Base-by-base conservation (phyloP, 345 rosid genomes). In the Bruguiera parviflora region DNA sequence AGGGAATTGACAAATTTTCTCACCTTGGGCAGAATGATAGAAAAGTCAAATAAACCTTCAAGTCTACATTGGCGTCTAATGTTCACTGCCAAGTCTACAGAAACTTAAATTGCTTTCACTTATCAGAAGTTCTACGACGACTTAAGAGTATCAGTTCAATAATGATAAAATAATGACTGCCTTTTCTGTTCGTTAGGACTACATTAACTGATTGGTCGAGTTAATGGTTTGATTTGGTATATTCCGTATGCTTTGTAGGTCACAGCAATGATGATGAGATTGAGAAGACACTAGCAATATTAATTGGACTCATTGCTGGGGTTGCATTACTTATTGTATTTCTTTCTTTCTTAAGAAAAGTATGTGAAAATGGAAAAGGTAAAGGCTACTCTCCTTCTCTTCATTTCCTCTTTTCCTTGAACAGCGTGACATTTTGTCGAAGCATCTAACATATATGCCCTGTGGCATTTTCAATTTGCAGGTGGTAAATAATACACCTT, bases 211-310 rank as follows among this genome's bases (percentile, higher is more conserved):
- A 22, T 55, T 3, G 24, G 8, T 55, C 0, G 9, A 39, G 13
- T 24, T 62, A 24, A 33, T 25, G 13, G 10, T 6, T 24, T 35
- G 18, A 7, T 24, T 4, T 58, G 6, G 20, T 31, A 53, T 53
- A 2, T 51, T 46, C 25, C 18, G 51, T 21, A 46, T 55, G 18
- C 29, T 62, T 57, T 51, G 49, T 62, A 81, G 88, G 77, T 70
- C 57, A 75, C 57, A 62, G 73, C 53, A 62, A 83, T 53, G 92
- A 93, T 66, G 79, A 91, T 24, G 96, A 94, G 81, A 83, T 87
- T 29, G 85, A 94, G 90, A 94, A 89, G 86, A 94, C 98, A 9
- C 84, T 94, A 0, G 97, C 98, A 32, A 91, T 94, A 53, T 52
- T 94, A 78, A 82, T 94, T 58, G 98, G 97, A 1, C 85, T 91